Evolutionary conservation across 164 flowering plant genomes (phyloP).

Genomic region (Platanus orientalis): DNA sequence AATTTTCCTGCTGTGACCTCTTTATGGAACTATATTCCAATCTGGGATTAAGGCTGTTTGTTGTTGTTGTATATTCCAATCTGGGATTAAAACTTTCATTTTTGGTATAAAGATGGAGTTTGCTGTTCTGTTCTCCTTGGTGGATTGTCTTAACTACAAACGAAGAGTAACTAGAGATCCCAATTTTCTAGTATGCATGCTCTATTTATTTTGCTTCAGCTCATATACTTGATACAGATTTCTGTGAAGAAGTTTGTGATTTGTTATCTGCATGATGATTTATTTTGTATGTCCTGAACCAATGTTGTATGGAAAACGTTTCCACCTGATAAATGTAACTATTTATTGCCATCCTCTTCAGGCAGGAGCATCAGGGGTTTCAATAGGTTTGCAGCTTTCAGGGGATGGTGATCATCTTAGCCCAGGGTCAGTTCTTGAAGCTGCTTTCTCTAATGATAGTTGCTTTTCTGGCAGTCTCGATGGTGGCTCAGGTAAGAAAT

Average conservation of each 20-base stretch:
- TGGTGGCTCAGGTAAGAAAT: constrained; percentile 57
- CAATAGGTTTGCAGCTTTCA: constrained; percentile 12
- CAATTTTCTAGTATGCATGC: background rate
- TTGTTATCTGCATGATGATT: too few relatives aligned
- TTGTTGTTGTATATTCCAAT: too few relatives aligned
- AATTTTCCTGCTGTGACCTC: too few relatives aligned
- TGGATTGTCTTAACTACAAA: background rate
- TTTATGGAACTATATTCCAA: too few relatives aligned
- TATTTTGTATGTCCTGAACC: background rate
- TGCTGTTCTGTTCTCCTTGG: background rate
- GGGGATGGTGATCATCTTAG: constrained; percentile 47
- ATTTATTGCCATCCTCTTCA: constrained; percentile 21
- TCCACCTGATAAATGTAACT: constrained; percentile 1
- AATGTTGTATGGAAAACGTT: background rate
- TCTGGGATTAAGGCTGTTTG: too few relatives aligned
- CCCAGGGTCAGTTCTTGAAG: constrained; percentile 91
- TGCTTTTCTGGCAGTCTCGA: constrained; percentile 63
- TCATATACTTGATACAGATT: too few relatives aligned
- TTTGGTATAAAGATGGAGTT: too few relatives aligned
- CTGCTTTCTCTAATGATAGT: constrained; percentile 76
- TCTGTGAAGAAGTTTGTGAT: too few relatives aligned
- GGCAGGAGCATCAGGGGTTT: constrained; percentile 31
- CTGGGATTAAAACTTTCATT: too few relatives aligned
- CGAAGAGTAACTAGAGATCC: background rate
- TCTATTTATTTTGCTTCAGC: background rate